These are phyloP conservation scores for Ustilago curta DNA, from an alignment of 1,284 basidiomycete species.

Conservation along the genomic window DNA sequence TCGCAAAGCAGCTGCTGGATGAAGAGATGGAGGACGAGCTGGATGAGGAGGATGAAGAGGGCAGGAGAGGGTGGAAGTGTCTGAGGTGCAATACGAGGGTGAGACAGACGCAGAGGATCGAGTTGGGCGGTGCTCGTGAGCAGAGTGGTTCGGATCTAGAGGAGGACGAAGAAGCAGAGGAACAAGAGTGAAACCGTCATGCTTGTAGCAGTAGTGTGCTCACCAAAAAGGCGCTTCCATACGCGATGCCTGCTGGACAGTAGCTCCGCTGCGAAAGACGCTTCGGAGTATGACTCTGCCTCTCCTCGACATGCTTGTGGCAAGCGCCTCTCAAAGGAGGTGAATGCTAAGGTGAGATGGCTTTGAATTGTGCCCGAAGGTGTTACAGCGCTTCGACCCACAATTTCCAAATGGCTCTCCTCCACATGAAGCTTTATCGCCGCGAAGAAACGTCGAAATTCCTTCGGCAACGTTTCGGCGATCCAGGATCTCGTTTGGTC, in stretches of 20 bases:
- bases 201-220: neutral
- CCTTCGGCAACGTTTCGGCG: neutral
- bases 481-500: neutral
- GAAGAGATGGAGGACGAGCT: constrained; percentile 66
- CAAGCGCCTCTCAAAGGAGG: too few species aligned
- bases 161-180: constrained; percentile 10
- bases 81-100: constrained; percentile 59
- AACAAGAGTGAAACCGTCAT: neutral
- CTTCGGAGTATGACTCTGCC: too few species aligned
- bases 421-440: neutral
- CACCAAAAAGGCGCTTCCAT: neutral
- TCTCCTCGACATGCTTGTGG: too few species aligned
- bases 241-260: neutral
- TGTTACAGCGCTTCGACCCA: too few species aligned
- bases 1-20: constrained; percentile 58
- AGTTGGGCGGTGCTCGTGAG: neutral
- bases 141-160: neutral
- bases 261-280: too few species aligned
- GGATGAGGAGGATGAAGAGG: constrained; percentile 43
- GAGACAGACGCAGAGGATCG: constrained; percentile 26
- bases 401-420: neutral
- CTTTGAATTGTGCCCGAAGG: too few species aligned
- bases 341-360: too few species aligned
- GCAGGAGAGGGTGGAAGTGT: constrained; percentile 62
- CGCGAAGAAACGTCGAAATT: neutral